Conservation (phyloP, 2,329 filamentous ascomycete genomes). For the Pseudogymnoascus verrucosus region DNA sequence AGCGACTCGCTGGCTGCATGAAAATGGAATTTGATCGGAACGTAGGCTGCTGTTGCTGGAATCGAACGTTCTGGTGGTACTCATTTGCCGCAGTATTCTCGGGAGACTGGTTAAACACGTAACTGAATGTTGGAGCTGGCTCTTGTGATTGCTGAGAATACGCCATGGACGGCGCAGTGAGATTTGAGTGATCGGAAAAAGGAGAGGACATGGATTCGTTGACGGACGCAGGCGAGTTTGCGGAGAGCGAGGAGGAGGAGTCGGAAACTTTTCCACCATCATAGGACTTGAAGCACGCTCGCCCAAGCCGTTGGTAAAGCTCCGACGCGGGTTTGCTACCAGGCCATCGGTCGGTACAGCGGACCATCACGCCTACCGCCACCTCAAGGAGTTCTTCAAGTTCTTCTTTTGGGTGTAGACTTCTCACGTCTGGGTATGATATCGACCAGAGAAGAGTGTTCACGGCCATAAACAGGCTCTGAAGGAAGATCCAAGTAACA, state of each 20-base stretch:
- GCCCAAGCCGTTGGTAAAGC: conserved; percentile 78
- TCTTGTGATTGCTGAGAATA: conserved; percentile 31
- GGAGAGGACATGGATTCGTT: conserved; percentile 40
- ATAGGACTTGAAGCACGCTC: conserved; percentile 82
- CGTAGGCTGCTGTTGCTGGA: conserved; percentile 36
- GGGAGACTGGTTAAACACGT: conserved; percentile 48
- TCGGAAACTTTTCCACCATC: conserved; percentile 45
- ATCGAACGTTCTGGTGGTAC: conserved; percentile 12
- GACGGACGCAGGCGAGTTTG: conserved; percentile 33
- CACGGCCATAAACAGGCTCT: conserved; percentile 82
- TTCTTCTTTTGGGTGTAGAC: conserved; percentile 62
- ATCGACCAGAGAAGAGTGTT: conserved; percentile 89
- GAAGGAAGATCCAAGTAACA: conserved; percentile 87
- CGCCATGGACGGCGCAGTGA: conserved; percentile 29
- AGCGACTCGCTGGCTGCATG: conserved; percentile 46
- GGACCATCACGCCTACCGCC: conserved; percentile 69
- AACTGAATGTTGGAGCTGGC: conserved; percentile 46
- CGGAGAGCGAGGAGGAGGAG: conserved; percentile 42
- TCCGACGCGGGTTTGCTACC: conserved; percentile 77
- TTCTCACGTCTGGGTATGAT: conserved; percentile 77
- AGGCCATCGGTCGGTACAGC: conserved; percentile 83
- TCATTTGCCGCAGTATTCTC: conserved; percentile 33
- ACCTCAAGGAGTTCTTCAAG: conserved; percentile 67
- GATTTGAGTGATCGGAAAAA: conserved; percentile 33
- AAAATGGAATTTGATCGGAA: conserved; percentile 63